A percentile compares a stretch with the other conserved stretches of the same genome.
Conservation (phyloP, 2,329 filamentous ascomycete species). For the Claviceps purpurea region DNA sequence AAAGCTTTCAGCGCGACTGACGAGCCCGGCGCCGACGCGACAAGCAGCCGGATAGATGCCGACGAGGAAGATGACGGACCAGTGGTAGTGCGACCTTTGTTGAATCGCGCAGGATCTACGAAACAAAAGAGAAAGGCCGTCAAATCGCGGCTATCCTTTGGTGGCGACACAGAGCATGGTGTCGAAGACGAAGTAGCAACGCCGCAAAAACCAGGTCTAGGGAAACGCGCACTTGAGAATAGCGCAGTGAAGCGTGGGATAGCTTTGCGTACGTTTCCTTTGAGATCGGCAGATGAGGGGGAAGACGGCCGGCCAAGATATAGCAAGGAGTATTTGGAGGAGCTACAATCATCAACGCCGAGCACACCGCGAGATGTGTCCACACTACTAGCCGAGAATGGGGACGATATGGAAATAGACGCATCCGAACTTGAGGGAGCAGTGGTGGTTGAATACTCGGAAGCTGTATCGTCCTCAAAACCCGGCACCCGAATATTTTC, state of each 20-base stretch:
- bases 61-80: constrained; percentile 33
- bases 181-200: constrained; percentile 38
- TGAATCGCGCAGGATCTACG: constrained; percentile 32
- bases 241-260: constrained; percentile 45
- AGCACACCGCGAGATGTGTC: constrained; percentile 59
- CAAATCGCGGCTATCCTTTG: constrained; percentile 60
- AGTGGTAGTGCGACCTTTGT: constrained; percentile 33
- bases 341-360: constrained; percentile 75
- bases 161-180: constrained; percentile 37
- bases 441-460: constrained; percentile 43
- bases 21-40: constrained; percentile 15
- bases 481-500: constrained; percentile 50
- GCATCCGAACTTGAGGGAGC: constrained; percentile 49
- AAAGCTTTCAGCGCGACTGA: constrained; percentile 39
- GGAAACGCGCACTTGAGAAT: constrained; percentile 51
- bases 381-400: constrained; percentile 29
- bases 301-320: constrained; percentile 67
- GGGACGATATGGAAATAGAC: constrained; percentile 42
- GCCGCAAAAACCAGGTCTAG: constrained; percentile 53
- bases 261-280: constrained; percentile 35
- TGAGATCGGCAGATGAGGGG: constrained; percentile 34
- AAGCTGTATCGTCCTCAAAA: constrained; percentile 15
- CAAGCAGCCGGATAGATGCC: constrained; percentile 15
- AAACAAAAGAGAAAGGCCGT: constrained; percentile 52
- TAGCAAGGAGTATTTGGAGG: constrained; percentile 72